Evolutionary conservation across 495 filamentous ascomycete species (phyloP), one percentile per base, ranked within the genome.

Genomic region (Trichoderma asperelloides): DNA sequence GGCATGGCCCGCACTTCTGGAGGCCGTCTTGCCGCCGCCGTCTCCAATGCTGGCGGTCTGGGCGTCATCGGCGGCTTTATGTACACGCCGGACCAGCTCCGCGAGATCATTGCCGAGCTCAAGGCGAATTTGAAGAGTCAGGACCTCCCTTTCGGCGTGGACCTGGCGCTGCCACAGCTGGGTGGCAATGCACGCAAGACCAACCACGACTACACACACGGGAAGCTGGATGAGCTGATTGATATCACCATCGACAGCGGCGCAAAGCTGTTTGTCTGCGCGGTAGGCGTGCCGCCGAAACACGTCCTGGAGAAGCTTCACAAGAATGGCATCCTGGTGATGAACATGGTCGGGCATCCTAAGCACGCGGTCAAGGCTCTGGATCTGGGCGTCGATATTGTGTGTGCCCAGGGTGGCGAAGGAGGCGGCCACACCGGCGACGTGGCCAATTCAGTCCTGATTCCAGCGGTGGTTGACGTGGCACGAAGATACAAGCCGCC

Each of bases 311-410:
- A 90, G 71, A 74, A 84, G 45, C 79, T 96, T 25, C 92, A 96
- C 71, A 80, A 80, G 12, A 89, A 86, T 0, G 90, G 89, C 0
- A 87, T 96, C 39, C 73, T 94, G 62, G 80, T 96, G 27, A 96
- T 96, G 92, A 96, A 96, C 74, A 96, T 96, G 92, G 92, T 96
- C n/a, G 92, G 92, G 0, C 86, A 88, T 63, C 92, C 92, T n/a
- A 89, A 87, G 71, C 92, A 96, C 74, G 92, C 92, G 0, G 83
- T 85, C 71, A 95, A 96, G 80, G 92, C 92, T 33, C 81, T 96
- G 4, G 83, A 89, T 49, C 81, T 86, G 0, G 92, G 92, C 13
- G 89, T 92, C 41, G 92, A 96, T 76, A 87, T 96, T 71, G 89
- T 96, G 43, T 96, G 91, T 75, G 88, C 90, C 27, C 91, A 94